A percentile compares a stretch with the other conserved stretches of the same genome.
Evolutionary conservation across 208 protist species (phyloP).

Genomic region (Crithidia thermophila): DNA sequence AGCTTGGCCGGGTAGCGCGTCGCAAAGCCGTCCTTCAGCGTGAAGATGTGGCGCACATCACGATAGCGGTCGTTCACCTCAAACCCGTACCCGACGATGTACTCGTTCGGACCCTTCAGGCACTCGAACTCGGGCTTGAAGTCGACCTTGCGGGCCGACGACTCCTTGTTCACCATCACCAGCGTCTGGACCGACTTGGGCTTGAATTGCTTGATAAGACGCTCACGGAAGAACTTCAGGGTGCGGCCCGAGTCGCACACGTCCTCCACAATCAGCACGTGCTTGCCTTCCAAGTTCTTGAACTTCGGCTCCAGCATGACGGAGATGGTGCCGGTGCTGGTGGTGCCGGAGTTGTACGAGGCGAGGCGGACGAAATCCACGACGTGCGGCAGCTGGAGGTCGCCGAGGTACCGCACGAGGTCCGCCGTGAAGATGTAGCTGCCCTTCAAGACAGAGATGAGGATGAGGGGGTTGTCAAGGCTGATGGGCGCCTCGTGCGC

Average conservation of each 20-base stretch:
- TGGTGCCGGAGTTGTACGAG: constrained; percentile 73
- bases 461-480: constrained; percentile 81
- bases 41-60: constrained; percentile 79
- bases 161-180: constrained; percentile 84
- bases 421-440: constrained; percentile 93
- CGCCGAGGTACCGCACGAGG: constrained; percentile 78
- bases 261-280: constrained; percentile 92
- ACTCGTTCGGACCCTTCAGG: constrained; percentile 69
- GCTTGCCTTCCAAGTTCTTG: constrained; percentile 65
- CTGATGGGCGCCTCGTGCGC: constrained; percentile 52
- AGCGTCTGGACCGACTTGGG: constrained; percentile 70
- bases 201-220: constrained; percentile 40
- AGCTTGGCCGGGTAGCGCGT: constrained; percentile 63
- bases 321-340: constrained; percentile 65
- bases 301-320: constrained; percentile 65
- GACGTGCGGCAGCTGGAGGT: constrained; percentile 70
- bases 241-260: constrained; percentile 87
- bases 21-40: constrained; percentile 66
- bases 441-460: constrained; percentile 91
- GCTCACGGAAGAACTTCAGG: constrained; percentile 57
- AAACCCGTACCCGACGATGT: constrained; percentile 93
- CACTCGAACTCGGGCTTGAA: constrained; percentile 71
- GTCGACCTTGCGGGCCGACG: constrained; percentile 55
- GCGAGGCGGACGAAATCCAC: constrained; percentile 86
- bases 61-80: constrained; percentile 92